These are phyloP conservation scores for Paraconiothyrium brasiliense DNA, from an alignment of 2,329 filamentous ascomycete species.

Conservation along the genomic window DNA sequence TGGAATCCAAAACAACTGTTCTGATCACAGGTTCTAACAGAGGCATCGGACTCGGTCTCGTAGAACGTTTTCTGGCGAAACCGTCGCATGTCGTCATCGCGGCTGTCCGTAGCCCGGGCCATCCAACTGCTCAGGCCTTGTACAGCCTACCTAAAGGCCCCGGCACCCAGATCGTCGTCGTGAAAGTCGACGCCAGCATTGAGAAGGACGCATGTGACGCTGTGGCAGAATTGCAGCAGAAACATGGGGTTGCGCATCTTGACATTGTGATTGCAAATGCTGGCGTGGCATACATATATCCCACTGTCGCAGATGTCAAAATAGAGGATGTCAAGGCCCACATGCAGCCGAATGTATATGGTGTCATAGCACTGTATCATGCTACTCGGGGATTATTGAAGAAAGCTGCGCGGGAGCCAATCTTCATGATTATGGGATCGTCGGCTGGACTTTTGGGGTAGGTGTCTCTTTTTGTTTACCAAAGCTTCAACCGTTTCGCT, in stretches of 20 bases:
- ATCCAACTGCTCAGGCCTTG: constrained; percentile 36
- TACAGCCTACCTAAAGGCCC: constrained; percentile 22
- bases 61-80: constrained; percentile 44
- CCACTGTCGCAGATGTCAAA: constrained; percentile 16
- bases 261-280: constrained; percentile 27
- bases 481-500: constrained; percentile 1
- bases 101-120: constrained; percentile 44
- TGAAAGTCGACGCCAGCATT: constrained; percentile 16
- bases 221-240: constrained; percentile 16
- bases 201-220: constrained; percentile 18
- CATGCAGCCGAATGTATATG: constrained; percentile 25
- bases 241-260: constrained; percentile 20
- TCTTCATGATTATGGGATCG: constrained; percentile 26
- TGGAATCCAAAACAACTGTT: constrained; percentile 4
- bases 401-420: constrained; percentile 20
- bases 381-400: constrained; percentile 23
- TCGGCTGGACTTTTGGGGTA: constrained; percentile 18
- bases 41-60: constrained; percentile 28
- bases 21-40: constrained; percentile 8
- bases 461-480: constrained; percentile 6
- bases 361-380: constrained; percentile 24
- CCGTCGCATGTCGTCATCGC: constrained; percentile 52
- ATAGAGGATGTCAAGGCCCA: constrained; percentile 16
- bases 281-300: constrained; percentile 8
- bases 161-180: constrained; percentile 12